Conservation (phyloP, 352 stramenopile species). For the Aphanomyces euteiches region DNA sequence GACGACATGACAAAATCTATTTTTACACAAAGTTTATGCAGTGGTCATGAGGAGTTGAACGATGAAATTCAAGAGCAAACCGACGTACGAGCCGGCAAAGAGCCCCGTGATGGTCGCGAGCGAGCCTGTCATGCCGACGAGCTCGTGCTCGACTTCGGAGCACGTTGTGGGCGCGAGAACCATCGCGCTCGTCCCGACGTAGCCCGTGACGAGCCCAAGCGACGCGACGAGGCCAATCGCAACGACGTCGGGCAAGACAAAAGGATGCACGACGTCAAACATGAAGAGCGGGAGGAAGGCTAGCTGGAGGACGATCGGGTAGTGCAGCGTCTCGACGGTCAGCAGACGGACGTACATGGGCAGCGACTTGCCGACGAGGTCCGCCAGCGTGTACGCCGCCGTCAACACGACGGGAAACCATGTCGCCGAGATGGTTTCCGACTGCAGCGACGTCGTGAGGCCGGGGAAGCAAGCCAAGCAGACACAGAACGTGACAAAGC, state of each 20-base stretch:
- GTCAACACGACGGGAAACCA: constrained; percentile 78
- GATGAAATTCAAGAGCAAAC: constrained; percentile 61
- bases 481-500: constrained; percentile 73
- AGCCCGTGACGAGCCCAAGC: constrained; percentile 64
- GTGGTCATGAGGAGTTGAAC: constrained; percentile 39
- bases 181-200: constrained; percentile 73
- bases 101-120: constrained; percentile 70
- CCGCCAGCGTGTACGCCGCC: constrained; percentile 67
- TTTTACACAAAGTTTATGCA: constrained; percentile 5
- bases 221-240: constrained; percentile 52
- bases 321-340: constrained; percentile 59
- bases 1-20: background rate
- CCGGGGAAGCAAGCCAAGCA: constrained; percentile 76
- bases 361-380: constrained; percentile 76
- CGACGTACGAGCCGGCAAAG: constrained; percentile 71
- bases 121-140: constrained; percentile 67
- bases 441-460: constrained; percentile 67
- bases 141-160: constrained; percentile 72
- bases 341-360: constrained; percentile 70
- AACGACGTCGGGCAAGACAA: constrained; percentile 42
- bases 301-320: constrained; percentile 57
- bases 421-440: constrained; percentile 31
- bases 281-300: constrained; percentile 74
- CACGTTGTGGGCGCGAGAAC: constrained; percentile 71
- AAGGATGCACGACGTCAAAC: constrained; percentile 46